A percentile compares a stretch with the other conserved stretches of the same genome.
These are phyloP conservation scores for Medicago arabica DNA, from an alignment of 306 rosid species.

Conservation along the genomic window DNA sequence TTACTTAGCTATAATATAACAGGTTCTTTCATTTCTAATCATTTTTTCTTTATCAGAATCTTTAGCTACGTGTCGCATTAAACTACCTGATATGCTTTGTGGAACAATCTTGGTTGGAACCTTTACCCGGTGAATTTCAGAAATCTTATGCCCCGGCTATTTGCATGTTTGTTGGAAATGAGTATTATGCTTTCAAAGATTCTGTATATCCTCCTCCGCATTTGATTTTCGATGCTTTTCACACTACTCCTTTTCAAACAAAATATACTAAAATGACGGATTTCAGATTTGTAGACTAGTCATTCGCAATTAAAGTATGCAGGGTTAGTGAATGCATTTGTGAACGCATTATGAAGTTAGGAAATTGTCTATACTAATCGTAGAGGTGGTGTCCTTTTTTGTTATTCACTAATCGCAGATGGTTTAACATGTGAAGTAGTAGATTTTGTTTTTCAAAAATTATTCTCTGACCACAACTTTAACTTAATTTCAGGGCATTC, in stretches of 20 bases:
- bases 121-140: slow-evolving; percentile 66
- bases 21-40: background rate
- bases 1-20: too few species aligned
- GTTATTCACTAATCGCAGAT: background rate
- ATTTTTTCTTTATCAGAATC: background rate
- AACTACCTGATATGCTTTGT: slow-evolving; percentile 80
- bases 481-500: slow-evolving; percentile 76
- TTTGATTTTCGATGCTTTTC: slow-evolving; percentile 90
- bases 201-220: slow-evolving; percentile 78
- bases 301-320: background rate
- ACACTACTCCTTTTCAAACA: slow-evolving; percentile 72
- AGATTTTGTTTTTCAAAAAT: background rate
- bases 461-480: slow-evolving; percentile 39
- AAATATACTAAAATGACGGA: background rate
- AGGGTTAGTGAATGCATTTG: background rate
- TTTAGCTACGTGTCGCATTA: slow-evolving; percentile 40
- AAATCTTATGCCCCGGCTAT: slow-evolving; percentile 75
- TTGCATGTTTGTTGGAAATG: slow-evolving; percentile 65
- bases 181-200: slow-evolving; percentile 35
- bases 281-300: slow-evolving; percentile 3
- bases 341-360: too few species aligned
- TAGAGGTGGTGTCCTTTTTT: background rate
- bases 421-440: background rate
- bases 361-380: slow-evolving; percentile 17
- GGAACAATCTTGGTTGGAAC: slow-evolving; percentile 80